phyloP scores from a whole-genome alignment of 306 rosid genomes.

The Cicer cuneatum region DNA sequence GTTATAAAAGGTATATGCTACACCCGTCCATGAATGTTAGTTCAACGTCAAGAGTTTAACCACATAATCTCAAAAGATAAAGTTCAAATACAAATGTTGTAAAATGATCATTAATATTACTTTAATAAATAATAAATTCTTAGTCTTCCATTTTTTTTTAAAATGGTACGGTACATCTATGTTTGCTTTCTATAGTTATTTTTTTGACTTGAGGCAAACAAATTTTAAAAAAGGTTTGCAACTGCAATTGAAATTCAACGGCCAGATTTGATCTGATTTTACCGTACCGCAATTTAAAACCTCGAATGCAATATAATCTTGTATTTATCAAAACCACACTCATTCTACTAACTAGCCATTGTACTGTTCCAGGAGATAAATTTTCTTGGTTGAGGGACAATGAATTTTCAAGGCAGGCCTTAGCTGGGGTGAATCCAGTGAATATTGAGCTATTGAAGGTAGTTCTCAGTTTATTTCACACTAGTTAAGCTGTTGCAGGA shows the following conservation, averaged over 20 bases:
- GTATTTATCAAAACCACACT: slow-evolving; percentile 17
- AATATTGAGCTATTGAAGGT: slow-evolving; percentile 88
- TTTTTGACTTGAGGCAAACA: neutral
- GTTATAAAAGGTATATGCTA: slow-evolving; percentile 56
- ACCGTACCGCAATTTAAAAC: neutral
- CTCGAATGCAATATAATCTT: slow-evolving; percentile 6
- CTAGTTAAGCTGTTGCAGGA: slow-evolving; percentile 4
- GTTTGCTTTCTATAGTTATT: neutral
- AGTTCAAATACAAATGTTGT: too few relatives aligned
- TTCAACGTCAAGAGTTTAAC: too few relatives aligned
- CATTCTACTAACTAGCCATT: slow-evolving; percentile 3
- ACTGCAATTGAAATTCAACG: neutral
- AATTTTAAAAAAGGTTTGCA: neutral
- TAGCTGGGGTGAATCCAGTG: slow-evolving; percentile 96
- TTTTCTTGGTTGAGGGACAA: slow-evolving; percentile 89
- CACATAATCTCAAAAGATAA: too few relatives aligned
- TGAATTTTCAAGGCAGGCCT: slow-evolving; percentile 89
- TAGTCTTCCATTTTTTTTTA: too few relatives aligned
- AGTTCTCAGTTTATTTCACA: slow-evolving; percentile 50
- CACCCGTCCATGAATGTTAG: too few relatives aligned
- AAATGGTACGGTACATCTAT: slow-evolving; percentile 39
- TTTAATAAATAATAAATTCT: too few relatives aligned
- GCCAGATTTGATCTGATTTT: neutral
- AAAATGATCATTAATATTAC: too few relatives aligned
- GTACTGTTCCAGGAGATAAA: slow-evolving; percentile 64